These are phyloP conservation scores for Cunninghamia lanceolata DNA, from an alignment of 75 land plant genomes.

Conservation along the genomic window DNA sequence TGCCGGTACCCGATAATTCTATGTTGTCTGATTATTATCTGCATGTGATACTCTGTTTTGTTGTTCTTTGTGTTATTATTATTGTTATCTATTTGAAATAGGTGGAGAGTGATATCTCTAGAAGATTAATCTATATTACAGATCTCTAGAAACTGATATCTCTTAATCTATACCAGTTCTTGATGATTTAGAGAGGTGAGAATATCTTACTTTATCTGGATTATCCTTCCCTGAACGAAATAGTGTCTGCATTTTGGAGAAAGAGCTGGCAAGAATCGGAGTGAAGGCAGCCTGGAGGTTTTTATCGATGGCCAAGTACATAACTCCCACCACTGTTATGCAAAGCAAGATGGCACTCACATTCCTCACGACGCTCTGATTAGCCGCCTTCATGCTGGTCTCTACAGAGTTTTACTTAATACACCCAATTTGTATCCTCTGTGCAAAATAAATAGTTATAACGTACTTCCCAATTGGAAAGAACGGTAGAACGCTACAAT, in stretches of 20 bases:
- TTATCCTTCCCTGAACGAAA: neutral
- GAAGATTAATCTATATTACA: neutral
- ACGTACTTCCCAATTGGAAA: too few relatives aligned
- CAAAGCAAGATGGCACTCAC: neutral
- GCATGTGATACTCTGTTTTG: too few relatives aligned
- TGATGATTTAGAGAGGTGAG: too few relatives aligned
- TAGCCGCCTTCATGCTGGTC: neutral
- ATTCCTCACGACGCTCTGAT: neutral
- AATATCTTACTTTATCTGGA: neutral
- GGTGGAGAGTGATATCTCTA: neutral
- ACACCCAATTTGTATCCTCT: too few relatives aligned
- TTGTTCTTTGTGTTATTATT: too few relatives aligned
- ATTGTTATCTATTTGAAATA: neutral
- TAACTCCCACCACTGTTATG: neutral
- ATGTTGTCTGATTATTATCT: too few relatives aligned
- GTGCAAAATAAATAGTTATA: too few relatives aligned
- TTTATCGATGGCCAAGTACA: neutral
- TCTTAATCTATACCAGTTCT: neutral
- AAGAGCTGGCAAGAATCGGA: neutral
- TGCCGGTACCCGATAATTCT: too few relatives aligned
- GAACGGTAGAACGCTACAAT: too few relatives aligned
- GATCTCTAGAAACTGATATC: neutral
- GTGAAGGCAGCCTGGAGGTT: neutral
- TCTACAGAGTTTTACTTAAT: too few relatives aligned
- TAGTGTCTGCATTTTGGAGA: neutral